Evolutionary conservation across 129 eudicot genomes (phyloP), one percentile per base, ranked within the genome.

Genomic region (Pseudognaphalium luteoalbum): DNA sequence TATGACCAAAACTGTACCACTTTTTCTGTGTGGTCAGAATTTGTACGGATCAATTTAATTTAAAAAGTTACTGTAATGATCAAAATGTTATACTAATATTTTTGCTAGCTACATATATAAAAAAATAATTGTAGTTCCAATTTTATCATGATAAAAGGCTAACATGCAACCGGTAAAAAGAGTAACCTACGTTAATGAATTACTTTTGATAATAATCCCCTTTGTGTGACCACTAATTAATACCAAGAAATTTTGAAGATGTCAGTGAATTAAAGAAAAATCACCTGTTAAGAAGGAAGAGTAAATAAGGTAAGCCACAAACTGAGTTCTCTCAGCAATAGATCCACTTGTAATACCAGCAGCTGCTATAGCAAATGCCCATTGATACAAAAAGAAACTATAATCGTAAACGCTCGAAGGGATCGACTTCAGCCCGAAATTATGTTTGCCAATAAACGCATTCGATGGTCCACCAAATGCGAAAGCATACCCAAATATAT

Each of bases 331-430:
- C 20, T 88, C 93, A 0, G 93, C 93, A 52, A 88, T 88, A 10
- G 93, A 88, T 6, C 94, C 94, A 58, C 94, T 88, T 1, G 94
- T 86, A 56, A 88, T 88, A n/a, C 90, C 95, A 19, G 95, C 95
- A 6, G 95, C 91, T 5, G 95, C 95, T 41, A 89, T 89, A 14
- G 95, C 91, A 44, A 89, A 89, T 17, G 95, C 91, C 95, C 95
- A 89, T 22, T 89, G 95, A 28, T 84, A 89, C 19, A 89, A 68
- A 54, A 89, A 89, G 71, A 74, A 86, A 73, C 95, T 89, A 25
- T 89, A 89, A 52, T 89, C 95, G 4, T 57, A 82, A 5, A 66
- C n/a, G 1, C 68, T 30, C 0, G 87, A 75, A 3, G 95, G 95
- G 73, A 89, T 76, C 39, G 80, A 79, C 19, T 71, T 80, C 65